These are phyloP conservation scores for Puya raimondii DNA, from an alignment of 176 grass and related monocot species.

Conservation along the genomic window DNA sequence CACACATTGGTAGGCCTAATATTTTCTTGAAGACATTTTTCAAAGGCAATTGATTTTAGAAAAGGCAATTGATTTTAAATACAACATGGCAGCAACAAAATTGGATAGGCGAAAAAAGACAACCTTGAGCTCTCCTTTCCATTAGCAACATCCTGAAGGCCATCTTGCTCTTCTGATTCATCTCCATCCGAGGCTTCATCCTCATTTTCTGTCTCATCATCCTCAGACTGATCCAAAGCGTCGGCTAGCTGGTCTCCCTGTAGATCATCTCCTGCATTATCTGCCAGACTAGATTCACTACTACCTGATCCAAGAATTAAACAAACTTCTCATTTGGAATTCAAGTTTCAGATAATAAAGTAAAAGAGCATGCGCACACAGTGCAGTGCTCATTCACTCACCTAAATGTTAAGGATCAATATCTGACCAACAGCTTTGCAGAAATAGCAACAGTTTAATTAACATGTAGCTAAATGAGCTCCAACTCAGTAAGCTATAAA, in stretches of 20 bases:
- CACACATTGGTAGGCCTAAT: too few relatives aligned
- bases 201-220: slow-evolving; percentile 12
- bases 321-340: neutral
- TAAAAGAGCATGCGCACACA: neutral
- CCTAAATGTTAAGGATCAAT: neutral
- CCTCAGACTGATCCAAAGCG: neutral
- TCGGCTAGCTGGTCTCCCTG: neutral
- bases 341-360: neutral
- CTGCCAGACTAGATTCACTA: slow-evolving; percentile 15
- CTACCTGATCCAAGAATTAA: slow-evolving; percentile 8
- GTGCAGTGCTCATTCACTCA: neutral
- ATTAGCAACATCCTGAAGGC: neutral
- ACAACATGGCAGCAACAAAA: neutral
- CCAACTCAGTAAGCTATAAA: neutral
- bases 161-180: slow-evolving; percentile 9
- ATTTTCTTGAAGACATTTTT: too few relatives aligned
- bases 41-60: too few relatives aligned
- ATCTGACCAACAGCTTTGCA: neutral
- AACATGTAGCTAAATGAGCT: neutral
- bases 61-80: neutral
- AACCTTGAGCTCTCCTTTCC: slow-evolving; percentile 25
- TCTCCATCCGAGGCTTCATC: slow-evolving; percentile 10
- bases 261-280: slow-evolving; percentile 18
- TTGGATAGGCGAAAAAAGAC: neutral
- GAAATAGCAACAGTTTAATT: neutral